Percentiles rank a stretch among this genome's conserved stretches.
These are phyloP conservation scores for Tetrastigma voinierianum DNA, from an alignment of 164 flowering plant genomes.

Conservation along the genomic window DNA sequence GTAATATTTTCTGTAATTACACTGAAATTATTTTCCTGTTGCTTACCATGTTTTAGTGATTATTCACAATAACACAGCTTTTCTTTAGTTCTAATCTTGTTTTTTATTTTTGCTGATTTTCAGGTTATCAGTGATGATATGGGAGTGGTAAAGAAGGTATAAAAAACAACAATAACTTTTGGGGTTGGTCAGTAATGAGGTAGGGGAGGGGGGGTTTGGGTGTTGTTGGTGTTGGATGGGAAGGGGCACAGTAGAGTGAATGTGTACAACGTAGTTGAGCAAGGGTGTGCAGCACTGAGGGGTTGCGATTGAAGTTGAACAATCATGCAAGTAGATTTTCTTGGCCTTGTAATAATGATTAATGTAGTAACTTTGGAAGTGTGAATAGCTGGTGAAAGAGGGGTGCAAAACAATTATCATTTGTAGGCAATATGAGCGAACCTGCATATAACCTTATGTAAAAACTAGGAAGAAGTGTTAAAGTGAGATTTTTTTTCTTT, in stretches of 20 bases:
- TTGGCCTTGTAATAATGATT: slow-evolving; percentile 1
- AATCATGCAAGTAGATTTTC: background rate
- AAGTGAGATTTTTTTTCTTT: background rate
- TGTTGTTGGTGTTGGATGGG: no score
- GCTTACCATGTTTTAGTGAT: background rate
- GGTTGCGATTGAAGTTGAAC: no score
- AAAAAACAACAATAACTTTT: background rate
- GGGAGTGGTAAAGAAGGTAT: slow-evolving; percentile 89
- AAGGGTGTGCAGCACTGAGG: no score
- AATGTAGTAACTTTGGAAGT: background rate
- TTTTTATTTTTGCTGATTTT: slow-evolving; percentile 17
- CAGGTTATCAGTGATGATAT: slow-evolving; percentile 81
- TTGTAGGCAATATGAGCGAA: background rate
- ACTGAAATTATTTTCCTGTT: no score
- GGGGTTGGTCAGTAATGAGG: no score
- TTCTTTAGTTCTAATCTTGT: slow-evolving; percentile 4
- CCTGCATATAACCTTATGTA: background rate
- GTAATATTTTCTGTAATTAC: no score
- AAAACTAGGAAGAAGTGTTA: background rate
- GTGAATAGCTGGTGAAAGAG: background rate
- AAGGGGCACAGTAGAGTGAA: no score
- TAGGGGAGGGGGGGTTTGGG: no score
- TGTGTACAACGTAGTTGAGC: no score
- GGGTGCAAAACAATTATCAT: background rate
- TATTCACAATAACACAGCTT: background rate